Conservation (phyloP, 257 asterid species). For the Agastache rugosa region DNA sequence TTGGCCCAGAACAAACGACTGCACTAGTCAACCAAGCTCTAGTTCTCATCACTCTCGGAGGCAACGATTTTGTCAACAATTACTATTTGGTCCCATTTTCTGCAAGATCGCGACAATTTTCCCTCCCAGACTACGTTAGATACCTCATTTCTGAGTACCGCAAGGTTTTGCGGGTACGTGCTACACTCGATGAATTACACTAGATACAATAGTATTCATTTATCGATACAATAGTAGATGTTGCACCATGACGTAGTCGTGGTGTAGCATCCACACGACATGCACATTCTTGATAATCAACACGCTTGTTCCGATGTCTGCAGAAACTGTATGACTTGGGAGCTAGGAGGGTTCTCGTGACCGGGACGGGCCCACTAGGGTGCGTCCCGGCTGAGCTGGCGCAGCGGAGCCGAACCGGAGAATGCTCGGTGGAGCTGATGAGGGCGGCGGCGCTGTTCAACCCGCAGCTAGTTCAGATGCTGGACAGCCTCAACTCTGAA, state of each 20-base stretch:
- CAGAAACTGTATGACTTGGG: conserved; percentile 75
- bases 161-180: conserved; percentile 46
- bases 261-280: too few species aligned
- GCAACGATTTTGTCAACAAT: conserved; percentile 91
- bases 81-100: conserved; percentile 85
- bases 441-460: conserved; percentile 67
- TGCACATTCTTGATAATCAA: too few species aligned
- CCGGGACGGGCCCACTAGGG: conserved; percentile 89
- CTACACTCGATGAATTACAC: neutral
- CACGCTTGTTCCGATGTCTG: conserved; percentile 1
- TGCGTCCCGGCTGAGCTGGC: conserved; percentile 91
- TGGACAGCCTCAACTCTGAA: conserved; percentile 50
- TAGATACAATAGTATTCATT: too few species aligned
- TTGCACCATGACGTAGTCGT: too few species aligned
- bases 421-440: conserved; percentile 64
- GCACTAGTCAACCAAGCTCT: conserved; percentile 67
- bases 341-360: conserved; percentile 63
- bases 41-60: conserved; percentile 87
- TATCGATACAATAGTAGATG: too few species aligned
- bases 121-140: conserved; percentile 66
- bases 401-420: conserved; percentile 63
- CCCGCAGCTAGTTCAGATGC: conserved; percentile 63
- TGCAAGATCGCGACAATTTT: conserved; percentile 75
- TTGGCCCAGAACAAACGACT: conserved; percentile 59
- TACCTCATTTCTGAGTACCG: conserved; percentile 76